Percentiles rank a stretch among this genome's conserved stretches.
Conservation (phyloP, 345 rosid species). For the Eutrema yunnanense region DNA sequence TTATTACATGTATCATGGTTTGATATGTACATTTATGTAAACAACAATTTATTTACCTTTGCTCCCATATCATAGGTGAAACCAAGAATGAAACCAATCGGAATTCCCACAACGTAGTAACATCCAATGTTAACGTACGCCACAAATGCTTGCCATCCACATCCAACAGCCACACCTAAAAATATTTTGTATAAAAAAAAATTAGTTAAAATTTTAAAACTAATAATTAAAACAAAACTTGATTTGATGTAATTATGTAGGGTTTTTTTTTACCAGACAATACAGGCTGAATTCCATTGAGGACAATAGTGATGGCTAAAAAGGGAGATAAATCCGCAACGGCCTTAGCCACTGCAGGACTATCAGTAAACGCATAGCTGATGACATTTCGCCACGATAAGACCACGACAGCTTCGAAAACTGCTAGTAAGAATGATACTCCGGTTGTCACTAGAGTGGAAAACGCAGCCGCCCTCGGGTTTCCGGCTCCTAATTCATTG, state of each 20-base stretch:
- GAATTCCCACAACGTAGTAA: constrained; percentile 59
- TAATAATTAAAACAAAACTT: neutral
- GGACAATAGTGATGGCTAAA: constrained; percentile 46
- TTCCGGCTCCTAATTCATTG: constrained; percentile 71
- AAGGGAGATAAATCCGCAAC: constrained; percentile 53
- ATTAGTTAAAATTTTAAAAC: neutral
- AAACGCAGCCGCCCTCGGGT: constrained; percentile 63
- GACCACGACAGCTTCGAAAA: constrained; percentile 38
- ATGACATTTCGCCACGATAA: constrained; percentile 41
- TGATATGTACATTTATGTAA: neutral
- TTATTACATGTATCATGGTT: neutral
- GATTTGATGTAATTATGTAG: neutral
- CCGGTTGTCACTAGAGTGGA: constrained; percentile 35
- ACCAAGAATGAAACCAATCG: constrained; percentile 54
- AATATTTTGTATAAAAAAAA: neutral
- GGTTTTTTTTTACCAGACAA: constrained; percentile 43
- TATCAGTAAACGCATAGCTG: constrained; percentile 55
- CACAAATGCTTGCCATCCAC: constrained; percentile 88
- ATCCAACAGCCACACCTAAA: constrained; percentile 70
- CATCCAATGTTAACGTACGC: constrained; percentile 79
- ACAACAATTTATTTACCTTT: constrained; percentile 28
- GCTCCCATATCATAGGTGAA: constrained; percentile 52
- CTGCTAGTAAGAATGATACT: constrained; percentile 39
- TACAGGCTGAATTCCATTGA: constrained; percentile 44
- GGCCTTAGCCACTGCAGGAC: constrained; percentile 44